Conservation (phyloP, 352 stramenopile genomes). For the Peronospora destructor region DNA sequence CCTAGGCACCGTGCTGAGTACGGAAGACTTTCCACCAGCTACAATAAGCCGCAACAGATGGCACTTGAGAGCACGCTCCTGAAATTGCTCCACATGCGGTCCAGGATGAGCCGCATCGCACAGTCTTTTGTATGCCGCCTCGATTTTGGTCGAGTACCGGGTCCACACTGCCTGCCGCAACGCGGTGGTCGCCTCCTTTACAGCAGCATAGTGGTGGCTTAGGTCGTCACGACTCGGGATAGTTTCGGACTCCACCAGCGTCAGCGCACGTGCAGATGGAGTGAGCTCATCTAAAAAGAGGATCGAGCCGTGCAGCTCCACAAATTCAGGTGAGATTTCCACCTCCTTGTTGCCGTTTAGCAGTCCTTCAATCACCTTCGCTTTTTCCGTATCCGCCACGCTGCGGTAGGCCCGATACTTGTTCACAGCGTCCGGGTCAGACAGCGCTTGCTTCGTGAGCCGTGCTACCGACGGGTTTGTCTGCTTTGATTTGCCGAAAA, state of each 20-base stretch:
- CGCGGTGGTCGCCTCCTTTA: conserved; percentile 58
- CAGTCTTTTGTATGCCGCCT: conserved; percentile 52
- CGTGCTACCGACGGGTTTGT: conserved; percentile 38
- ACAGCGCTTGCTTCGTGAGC: conserved; percentile 58
- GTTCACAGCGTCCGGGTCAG: conserved; percentile 67
- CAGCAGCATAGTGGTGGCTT: conserved; percentile 57
- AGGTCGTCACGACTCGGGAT: conserved; percentile 58
- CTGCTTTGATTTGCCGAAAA: conserved; percentile 72
- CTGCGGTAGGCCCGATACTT: conserved; percentile 71
- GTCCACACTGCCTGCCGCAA: conserved; percentile 64
- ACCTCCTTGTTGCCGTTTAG: conserved; percentile 41
- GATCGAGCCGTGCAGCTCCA: conserved; percentile 59
- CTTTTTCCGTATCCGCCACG: conserved; percentile 61
- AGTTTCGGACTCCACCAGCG: conserved; percentile 46
- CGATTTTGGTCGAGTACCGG: conserved; percentile 54
- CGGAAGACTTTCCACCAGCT: conserved; percentile 39
- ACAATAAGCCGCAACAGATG: conserved; percentile 62
- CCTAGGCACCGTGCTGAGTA: conserved; percentile 36
- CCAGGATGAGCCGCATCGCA: conserved; percentile 34
- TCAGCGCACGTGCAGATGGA: conserved; percentile 54
- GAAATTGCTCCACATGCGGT: conserved; percentile 64
- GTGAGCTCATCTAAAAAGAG: conserved; percentile 62
- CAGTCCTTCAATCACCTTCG: conserved; percentile 57
- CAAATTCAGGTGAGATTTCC: conserved; percentile 50
- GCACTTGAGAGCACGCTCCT: conserved; percentile 58